A percentile compares a stretch with the other conserved stretches of the same genome.
phyloP scores from a whole-genome alignment of 2,329 filamentous ascomycete species.

The Apiospora pterosperma region DNA sequence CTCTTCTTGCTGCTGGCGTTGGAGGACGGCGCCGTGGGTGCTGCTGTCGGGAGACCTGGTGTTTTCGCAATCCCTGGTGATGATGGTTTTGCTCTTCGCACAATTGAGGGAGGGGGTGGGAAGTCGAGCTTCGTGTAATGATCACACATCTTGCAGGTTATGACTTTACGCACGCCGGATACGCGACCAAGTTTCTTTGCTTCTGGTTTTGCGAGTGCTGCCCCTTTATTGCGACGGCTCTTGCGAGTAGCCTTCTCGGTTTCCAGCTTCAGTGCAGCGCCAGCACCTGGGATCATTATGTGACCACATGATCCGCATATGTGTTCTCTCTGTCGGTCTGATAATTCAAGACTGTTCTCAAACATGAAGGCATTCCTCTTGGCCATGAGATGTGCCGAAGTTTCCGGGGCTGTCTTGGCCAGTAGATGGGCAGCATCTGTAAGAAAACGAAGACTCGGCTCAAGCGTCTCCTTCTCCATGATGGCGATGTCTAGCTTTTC shows the following conservation, averaged over 20 bases:
- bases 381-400: conserved; percentile 58
- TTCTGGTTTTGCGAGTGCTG: conserved; percentile 16
- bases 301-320: conserved; percentile 59
- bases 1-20: conserved; percentile 63
- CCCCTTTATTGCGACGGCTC: conserved; percentile 21
- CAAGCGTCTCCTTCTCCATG: conserved; percentile 16
- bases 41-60: neutral
- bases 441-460: conserved; percentile 38
- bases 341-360: conserved; percentile 38
- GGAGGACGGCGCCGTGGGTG: conserved; percentile 28
- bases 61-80: neutral
- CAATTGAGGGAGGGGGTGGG: conserved; percentile 31
- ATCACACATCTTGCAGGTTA: conserved; percentile 44
- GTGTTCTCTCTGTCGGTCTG: conserved; percentile 50
- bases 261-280: conserved; percentile 37
- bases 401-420: conserved; percentile 47
- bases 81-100: conserved; percentile 7
- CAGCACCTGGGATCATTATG: conserved; percentile 53
- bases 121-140: conserved; percentile 39
- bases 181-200: neutral
- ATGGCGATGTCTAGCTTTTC: no score
- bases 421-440: conserved; percentile 59
- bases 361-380: conserved; percentile 47
- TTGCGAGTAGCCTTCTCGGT: conserved; percentile 45
- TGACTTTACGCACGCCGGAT: conserved; percentile 28